Conservation (phyloP, 805 yeast species). For the Ogataea naganishii region DNA sequence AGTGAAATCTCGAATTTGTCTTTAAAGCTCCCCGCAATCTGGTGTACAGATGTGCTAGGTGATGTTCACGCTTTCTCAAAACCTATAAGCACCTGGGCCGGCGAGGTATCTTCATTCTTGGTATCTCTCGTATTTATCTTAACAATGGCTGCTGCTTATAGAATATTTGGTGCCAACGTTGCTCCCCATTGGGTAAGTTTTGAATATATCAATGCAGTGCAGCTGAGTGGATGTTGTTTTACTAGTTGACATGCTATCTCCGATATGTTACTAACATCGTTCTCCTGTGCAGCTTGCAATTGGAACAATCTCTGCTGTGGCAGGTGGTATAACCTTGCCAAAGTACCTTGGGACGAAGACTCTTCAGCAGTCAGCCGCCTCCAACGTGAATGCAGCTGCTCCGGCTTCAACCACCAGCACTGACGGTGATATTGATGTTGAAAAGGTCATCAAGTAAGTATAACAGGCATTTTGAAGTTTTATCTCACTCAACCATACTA, state of each 20-base stretch:
- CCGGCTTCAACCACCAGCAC: conserved; percentile 39
- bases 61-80: too few relatives aligned
- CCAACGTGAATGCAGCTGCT: conserved; percentile 53
- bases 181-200: conserved; percentile 64
- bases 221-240: too few relatives aligned
- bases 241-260: conserved; percentile 7
- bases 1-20: too few relatives aligned
- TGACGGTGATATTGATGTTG: conserved; percentile 21
- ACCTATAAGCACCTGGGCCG: too few relatives aligned
- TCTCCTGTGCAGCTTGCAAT: conserved; percentile 69
- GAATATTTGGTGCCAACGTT: conserved; percentile 74
- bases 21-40: too few relatives aligned
- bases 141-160: conserved; percentile 76
- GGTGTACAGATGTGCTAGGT: too few relatives aligned
- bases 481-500: too few relatives aligned
- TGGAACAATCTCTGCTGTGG: conserved; percentile 67
- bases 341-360: conserved; percentile 31
- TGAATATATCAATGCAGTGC: too few relatives aligned
- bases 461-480: neutral
- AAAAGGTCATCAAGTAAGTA: conserved; percentile 23
- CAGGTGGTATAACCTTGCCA: conserved; percentile 49
- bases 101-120: too few relatives aligned
- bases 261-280: neutral
- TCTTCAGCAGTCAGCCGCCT: too few relatives aligned
- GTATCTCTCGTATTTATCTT: neutral